phyloP scores from a whole-genome alignment of 352 stramenopile species.

The Phytopythium aichiense region DNA sequence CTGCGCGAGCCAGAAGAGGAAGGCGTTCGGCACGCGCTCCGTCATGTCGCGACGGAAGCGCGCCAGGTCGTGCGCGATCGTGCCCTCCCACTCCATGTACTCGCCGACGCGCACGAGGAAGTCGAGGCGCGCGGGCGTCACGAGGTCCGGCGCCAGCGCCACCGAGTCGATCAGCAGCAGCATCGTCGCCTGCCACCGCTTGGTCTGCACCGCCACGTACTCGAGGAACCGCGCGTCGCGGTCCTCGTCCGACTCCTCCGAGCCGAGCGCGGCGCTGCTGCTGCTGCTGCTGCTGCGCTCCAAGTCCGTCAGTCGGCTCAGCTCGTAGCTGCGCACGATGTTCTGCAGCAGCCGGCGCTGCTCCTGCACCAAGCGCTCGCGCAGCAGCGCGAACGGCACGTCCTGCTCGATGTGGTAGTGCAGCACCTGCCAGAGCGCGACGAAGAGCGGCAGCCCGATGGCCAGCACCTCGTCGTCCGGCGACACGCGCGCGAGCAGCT shows the following conservation, averaged over 20 bases:
- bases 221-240: constrained; percentile 36
- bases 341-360: constrained; percentile 54
- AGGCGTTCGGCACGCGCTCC: constrained; percentile 69
- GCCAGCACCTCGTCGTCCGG: constrained; percentile 57
- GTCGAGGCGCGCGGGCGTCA: constrained; percentile 56
- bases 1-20: constrained; percentile 67
- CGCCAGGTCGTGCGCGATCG: constrained; percentile 74
- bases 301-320: constrained; percentile 15
- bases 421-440: constrained; percentile 77
- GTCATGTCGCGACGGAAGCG: constrained; percentile 58
- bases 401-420: constrained; percentile 87
- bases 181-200: constrained; percentile 80
- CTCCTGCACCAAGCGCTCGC: constrained; percentile 50
- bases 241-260: constrained; percentile 4
- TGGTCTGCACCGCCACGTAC: constrained; percentile 67
- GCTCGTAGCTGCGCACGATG: constrained; percentile 69
- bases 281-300: background rate
- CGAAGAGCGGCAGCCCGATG: constrained; percentile 68
- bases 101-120: constrained; percentile 65
- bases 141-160: constrained; percentile 45
- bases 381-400: constrained; percentile 53
- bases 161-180: constrained; percentile 76
- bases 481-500: constrained; percentile 39
- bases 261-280: background rate
- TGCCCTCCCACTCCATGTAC: constrained; percentile 86